Conservation (phyloP, 495 filamentous ascomycete genomes). For the Hypoxylon fragiforme region DNA sequence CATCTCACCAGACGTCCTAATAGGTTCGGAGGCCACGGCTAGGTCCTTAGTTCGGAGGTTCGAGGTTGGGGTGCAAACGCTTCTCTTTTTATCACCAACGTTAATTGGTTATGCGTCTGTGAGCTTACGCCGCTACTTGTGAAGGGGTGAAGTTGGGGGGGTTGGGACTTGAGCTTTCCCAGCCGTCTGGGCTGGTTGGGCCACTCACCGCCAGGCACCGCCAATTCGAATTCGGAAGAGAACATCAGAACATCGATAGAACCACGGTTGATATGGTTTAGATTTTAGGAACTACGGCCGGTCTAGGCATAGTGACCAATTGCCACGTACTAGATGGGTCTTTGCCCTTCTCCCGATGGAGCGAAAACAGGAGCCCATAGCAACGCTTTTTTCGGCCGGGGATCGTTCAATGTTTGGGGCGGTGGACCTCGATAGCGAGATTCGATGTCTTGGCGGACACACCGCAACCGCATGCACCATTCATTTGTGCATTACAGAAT, state of each 20-base stretch:
- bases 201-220: conserved; percentile 22
- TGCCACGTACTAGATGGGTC: conserved; percentile 10
- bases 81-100: background rate
- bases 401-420: conserved; percentile 4
- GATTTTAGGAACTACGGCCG: conserved; percentile 9
- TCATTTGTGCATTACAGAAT: conserved; percentile 1
- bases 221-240: conserved; percentile 28
- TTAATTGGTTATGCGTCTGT: conserved; percentile 28
- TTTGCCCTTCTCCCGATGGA: conserved; percentile 1
- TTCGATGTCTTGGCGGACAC: conserved; percentile 26
- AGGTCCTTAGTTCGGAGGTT: conserved; percentile 15
- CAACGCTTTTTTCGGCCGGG: background rate
- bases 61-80: conserved; percentile 13
- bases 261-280: conserved; percentile 8
- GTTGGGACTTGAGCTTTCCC: conserved; percentile 22
- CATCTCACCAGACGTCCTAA: conserved; percentile 10
- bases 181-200: conserved; percentile 16
- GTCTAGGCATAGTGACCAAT: conserved; percentile 22
- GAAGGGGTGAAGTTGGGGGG: no score
- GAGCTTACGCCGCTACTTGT: conserved; percentile 13
- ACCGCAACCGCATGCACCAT: conserved; percentile 9
- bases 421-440: conserved; percentile 19
- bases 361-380: background rate
- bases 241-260: conserved; percentile 10
- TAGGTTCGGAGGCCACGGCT: conserved; percentile 8